Percentiles rank a stretch among this genome's conserved stretches.
phyloP scores from a whole-genome alignment of 768 basidiomycete species.

The Hygrocybe punicea region DNA sequence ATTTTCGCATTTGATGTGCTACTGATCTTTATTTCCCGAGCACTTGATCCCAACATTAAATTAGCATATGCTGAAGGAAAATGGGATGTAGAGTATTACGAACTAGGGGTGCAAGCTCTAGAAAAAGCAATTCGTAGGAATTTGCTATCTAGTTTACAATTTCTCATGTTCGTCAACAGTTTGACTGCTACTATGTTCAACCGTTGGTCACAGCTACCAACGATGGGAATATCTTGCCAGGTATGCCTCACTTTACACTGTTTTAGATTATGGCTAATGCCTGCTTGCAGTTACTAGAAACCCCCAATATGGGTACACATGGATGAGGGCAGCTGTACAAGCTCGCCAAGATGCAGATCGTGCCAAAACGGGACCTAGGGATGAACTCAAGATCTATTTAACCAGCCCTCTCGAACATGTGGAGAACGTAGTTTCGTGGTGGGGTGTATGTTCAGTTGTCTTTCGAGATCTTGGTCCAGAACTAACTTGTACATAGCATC shows the following conservation, averaged over 20 bases:
- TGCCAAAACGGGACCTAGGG: constrained; percentile 1
- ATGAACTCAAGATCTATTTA: constrained; percentile 11
- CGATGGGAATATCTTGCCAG: neutral
- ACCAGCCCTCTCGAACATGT: constrained; percentile 9
- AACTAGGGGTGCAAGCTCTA: neutral
- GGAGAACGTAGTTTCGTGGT: constrained; percentile 17
- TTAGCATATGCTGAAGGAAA: constrained; percentile 12
- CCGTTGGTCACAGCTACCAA: too few relatives aligned
- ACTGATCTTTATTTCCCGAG: neutral
- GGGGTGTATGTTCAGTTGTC: constrained; percentile 17
- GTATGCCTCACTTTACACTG: neutral
- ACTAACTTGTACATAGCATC: constrained; percentile 14
- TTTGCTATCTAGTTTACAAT: neutral
- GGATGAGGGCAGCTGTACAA: constrained; percentile 14
- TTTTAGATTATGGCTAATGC: neutral
- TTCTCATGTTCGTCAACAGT: neutral
- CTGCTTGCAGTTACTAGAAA: neutral
- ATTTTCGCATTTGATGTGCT: neutral
- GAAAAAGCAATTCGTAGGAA: neutral
- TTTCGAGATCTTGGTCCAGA: neutral
- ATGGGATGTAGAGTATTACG: constrained; percentile 8
- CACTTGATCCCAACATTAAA: constrained; percentile 13
- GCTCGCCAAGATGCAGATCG: constrained; percentile 1
- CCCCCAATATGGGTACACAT: constrained; percentile 3
- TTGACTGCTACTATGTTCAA: neutral